Evolutionary conservation across 768 basidiomycete genomes (phyloP), one percentile per base, ranked within the genome.

Genomic region (Obba rivulosa): DNA sequence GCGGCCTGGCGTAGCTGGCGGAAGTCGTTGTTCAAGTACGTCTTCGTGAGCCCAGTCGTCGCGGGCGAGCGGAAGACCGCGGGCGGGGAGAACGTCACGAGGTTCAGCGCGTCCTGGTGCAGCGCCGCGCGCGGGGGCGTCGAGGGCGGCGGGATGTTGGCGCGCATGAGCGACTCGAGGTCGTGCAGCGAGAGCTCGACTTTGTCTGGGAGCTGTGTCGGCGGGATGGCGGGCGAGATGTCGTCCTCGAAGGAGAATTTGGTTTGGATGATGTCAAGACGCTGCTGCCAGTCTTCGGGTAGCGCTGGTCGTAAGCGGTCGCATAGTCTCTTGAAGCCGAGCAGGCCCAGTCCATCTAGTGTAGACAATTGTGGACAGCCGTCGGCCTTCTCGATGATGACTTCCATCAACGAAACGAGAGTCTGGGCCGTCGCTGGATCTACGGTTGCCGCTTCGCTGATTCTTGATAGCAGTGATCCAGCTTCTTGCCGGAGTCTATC

Each of bases 1-100:
- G 86, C 76, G 36, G 71, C 68, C 63, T 83, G 81, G 42, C 89
- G 71, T 54, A 89, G 69, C 60, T 86, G 78, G 45, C 90, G 75
- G 57, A 92, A 92, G 63, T 92, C 89, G 56, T 92, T 90, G 61
- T 78, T 85, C 18, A 62, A 64, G 55, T 92, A 92, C 51, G 77
- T 90, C 68, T 91, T 92, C 10, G 90, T 91, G 22, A 92, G 72
- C 16, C 85, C 86, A 0, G 85, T 85, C 20, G 81, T 79, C 0
- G 81, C 81, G 0, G 86, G 84, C 0, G 83, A 85, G 34, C 87
- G 74, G 42, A 88, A 68, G 20, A 89, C 56, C 5, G 85, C 79
- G 3, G 85, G 83, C 3, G 85, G 87, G 2, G 85, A 87, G 20
- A 86, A 75, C 4, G 77, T 72, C 4, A 83, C 77, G 28, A 85